Base-by-base conservation (phyloP, 768 basidiomycete species). In the Russula griseocarnosa region DNA sequence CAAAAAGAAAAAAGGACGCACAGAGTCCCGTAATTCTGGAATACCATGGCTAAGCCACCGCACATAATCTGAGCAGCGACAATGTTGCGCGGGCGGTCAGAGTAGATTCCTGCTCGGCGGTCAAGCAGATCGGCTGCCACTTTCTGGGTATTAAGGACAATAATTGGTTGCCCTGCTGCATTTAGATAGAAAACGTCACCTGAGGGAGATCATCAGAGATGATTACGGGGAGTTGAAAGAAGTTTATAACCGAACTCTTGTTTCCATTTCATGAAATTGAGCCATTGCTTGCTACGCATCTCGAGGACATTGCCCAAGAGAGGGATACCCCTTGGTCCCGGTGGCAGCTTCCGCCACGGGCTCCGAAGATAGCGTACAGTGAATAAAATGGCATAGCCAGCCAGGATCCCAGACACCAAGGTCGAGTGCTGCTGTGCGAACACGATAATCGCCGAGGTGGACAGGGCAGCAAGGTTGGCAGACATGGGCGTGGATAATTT, bases 91-190 rank as follows among this genome's bases (percentile, higher is more conserved):
- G 66, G 64, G 18, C 66, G 58, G 28, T 61, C 66, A 22, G 66
- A 67, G 52, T 67, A 67, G 13, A 66, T 67, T 22, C 55, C 59
- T 0, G 66, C 58, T 20, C 66, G 54, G 22, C 66, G 66, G 38
- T 71, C 72, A 8, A 71, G 65, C 22, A 73, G 47, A 26, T 73
- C 72, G 16, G 56, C 53, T 20, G 69, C 68, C 4, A 55, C 71
- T 52, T 73, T 66, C 26, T 67, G 66, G 40, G 66, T 40, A 52
- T 71, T 73, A 44, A 73, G 61, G 11, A 73, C 62, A 22, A 73
- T 51, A 7, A 67, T 64, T 14, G 69, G 64, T n/a, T 69, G 63
- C 16, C 69, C 69, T 26, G 53, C 59, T 9, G 66, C 63, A 55
- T 36, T 69, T 7, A 69, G 50, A 51, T 58, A 69, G 55, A 69